Conservation (phyloP, 2,329 filamentous ascomycete species). For the Ramularia endophylla region DNA sequence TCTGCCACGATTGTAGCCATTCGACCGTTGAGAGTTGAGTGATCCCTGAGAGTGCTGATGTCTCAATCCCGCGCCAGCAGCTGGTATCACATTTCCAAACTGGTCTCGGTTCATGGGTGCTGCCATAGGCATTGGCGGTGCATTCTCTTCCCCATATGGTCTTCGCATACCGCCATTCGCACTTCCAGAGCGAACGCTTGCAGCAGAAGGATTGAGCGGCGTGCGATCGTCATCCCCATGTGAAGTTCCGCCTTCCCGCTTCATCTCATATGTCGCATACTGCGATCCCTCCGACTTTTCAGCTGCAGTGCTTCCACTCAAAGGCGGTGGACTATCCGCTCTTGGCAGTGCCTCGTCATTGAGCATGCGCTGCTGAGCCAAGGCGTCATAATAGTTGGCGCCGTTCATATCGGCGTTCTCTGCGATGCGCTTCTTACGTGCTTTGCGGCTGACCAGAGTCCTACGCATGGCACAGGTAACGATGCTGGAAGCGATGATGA, state of each 20-base stretch:
- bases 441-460: conserved; percentile 84
- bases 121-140: conserved; percentile 33
- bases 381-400: conserved; percentile 70
- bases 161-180: conserved; percentile 30
- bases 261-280: conserved; percentile 60
- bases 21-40: conserved; percentile 33
- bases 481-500: conserved; percentile 74
- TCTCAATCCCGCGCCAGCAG: conserved; percentile 34
- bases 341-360: conserved; percentile 36
- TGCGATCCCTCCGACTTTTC: conserved; percentile 48
- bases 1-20: conserved; percentile 29
- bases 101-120: conserved; percentile 49
- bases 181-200: conserved; percentile 45
- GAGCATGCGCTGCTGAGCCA: conserved; percentile 38
- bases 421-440: conserved; percentile 83
- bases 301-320: conserved; percentile 50
- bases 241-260: conserved; percentile 33
- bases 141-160: conserved; percentile 34
- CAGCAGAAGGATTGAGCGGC: conserved; percentile 59
- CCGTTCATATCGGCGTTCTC: conserved; percentile 98
- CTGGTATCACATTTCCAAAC: conserved; percentile 54
- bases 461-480: conserved; percentile 93
- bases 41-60: conserved; percentile 44
- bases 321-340: conserved; percentile 49
- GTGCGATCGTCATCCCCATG: conserved; percentile 55